phyloP scores from a whole-genome alignment of 306 rosid species.

The Leucaena leucocephala region DNA sequence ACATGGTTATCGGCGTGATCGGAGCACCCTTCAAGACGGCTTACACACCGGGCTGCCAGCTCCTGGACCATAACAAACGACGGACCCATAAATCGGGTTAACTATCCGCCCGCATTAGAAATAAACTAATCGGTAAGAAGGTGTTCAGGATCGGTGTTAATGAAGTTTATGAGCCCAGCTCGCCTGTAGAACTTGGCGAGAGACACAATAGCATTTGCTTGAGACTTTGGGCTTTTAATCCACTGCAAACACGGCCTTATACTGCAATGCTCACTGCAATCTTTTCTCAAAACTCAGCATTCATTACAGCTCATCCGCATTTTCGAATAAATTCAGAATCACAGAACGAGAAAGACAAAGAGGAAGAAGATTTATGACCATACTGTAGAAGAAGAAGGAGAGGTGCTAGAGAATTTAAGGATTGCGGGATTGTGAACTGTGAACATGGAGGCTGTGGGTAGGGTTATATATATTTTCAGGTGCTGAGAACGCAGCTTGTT shows the following conservation, averaged over 20 bases:
- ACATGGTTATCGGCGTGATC: slow-evolving; percentile 68
- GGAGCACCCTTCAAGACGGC: slow-evolving; percentile 85
- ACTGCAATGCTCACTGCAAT: slow-evolving; percentile 91
- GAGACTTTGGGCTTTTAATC: slow-evolving; percentile 93
- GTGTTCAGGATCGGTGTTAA: slow-evolving; percentile 93
- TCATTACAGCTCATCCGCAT: slow-evolving; percentile 99
- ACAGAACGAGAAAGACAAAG: not conserved
- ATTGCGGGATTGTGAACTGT: not conserved
- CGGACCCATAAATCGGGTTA: slow-evolving; percentile 95
- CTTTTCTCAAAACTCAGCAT: slow-evolving; percentile 83
- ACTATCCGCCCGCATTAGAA: slow-evolving; percentile 76
- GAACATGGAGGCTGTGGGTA: not conserved
- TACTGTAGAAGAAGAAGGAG: not conserved
- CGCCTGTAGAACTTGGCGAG: slow-evolving; percentile 97
- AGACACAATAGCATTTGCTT: slow-evolving; percentile 93
- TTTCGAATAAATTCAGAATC: slow-evolving; percentile 34
- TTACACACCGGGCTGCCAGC: slow-evolving; percentile 96
- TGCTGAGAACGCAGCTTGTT: slow-evolving; percentile 56
- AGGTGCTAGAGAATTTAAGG: not conserved
- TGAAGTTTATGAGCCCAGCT: slow-evolving; percentile 93
- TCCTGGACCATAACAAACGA: slow-evolving; percentile 91
- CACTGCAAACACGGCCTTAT: slow-evolving; percentile 89
- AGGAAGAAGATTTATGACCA: slow-evolving; percentile 23
- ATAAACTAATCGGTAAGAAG: slow-evolving; percentile 75
- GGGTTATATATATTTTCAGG: slow-evolving; percentile 39